Percentiles rank a stretch among this genome's conserved stretches.
Conservation (phyloP, 495 filamentous ascomycete species). For the Penicillium bovifimosum region DNA sequence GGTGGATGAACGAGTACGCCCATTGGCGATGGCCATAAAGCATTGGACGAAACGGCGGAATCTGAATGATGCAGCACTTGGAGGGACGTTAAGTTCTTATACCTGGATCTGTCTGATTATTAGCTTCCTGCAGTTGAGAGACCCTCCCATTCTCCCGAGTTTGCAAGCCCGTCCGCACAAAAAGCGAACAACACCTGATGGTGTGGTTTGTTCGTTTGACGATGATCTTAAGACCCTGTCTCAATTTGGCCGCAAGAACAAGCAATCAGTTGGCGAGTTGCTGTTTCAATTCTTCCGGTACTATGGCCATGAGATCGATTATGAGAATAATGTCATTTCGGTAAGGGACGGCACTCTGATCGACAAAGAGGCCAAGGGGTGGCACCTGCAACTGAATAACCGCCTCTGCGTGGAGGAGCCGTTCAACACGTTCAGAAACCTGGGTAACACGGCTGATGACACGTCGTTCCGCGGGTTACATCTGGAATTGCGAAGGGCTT, state of each 20-base stretch:
- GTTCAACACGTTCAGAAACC: conserved; percentile 87
- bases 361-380: conserved; percentile 81
- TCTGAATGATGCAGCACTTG: conserved; percentile 89
- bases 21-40: conserved; percentile 92
- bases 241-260: conserved; percentile 73
- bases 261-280: conserved; percentile 73
- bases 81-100: conserved; percentile 94
- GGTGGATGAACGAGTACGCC: conserved; percentile 85
- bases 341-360: conserved; percentile 78
- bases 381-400: conserved; percentile 72
- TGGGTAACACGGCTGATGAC: conserved; percentile 95
- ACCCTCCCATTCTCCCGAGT: conserved; percentile 81
- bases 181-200: conserved; percentile 52
- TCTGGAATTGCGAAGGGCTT: conserved; percentile 81
- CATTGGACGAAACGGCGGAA: conserved; percentile 91
- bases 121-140: conserved; percentile 86
- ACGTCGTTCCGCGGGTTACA: conserved; percentile 88
- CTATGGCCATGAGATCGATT: conserved; percentile 90
- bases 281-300: conserved; percentile 92
- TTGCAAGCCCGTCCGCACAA: conserved; percentile 73
- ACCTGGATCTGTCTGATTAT: conserved; percentile 99
- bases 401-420: conserved; percentile 93
- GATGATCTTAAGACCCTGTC: conserved; percentile 71
- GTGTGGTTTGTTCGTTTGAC: conserved; percentile 68
- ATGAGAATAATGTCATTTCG: conserved; percentile 76